phyloP scores from a whole-genome alignment of 192 early-diverging fungal species.

The Kappamyces sp. region DNA sequence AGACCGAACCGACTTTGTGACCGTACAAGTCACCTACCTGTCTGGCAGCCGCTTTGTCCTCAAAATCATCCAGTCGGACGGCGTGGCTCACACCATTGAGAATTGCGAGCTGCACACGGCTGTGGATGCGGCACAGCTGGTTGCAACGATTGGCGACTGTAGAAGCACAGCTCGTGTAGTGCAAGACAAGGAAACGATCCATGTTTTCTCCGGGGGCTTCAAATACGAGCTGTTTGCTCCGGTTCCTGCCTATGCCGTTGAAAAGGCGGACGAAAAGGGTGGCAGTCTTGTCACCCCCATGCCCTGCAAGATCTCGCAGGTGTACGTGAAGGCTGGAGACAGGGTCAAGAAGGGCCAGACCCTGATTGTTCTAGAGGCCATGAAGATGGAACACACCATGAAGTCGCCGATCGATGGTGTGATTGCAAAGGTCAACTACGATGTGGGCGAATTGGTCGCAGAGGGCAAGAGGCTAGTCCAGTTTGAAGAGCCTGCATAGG shows the following conservation, averaged over 20 bases:
- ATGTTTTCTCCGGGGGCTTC: constrained; percentile 57
- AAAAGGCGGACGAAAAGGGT: background rate
- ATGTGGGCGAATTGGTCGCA: constrained; percentile 79
- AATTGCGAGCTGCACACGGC: background rate
- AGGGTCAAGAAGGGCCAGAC: constrained; percentile 73
- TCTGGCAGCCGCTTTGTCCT: background rate
- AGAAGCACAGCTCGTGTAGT: constrained; percentile 59
- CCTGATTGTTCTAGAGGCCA: constrained; percentile 87
- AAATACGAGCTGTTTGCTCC: constrained; percentile 18
- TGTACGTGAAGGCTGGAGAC: constrained; percentile 63
- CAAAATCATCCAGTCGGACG: constrained; percentile 1
- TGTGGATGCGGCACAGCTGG: constrained; percentile 6
- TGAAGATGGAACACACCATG: constrained; percentile 99
- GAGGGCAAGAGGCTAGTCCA: constrained; percentile 77
- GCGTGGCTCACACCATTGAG: background rate
- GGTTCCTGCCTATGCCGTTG: background rate
- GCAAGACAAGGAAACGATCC: constrained; percentile 51
- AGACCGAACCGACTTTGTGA: background rate
- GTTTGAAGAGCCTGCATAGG: constrained; percentile 39
- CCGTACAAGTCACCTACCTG: background rate
- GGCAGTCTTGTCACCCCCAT: constrained; percentile 76
- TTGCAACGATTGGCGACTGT: constrained; percentile 60
- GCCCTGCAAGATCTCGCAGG: constrained; percentile 93
- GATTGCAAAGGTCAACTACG: constrained; percentile 70
- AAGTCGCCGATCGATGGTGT: constrained; percentile 69